A percentile compares a stretch with the other conserved stretches of the same genome.
Evolutionary conservation across 345 rosid species (phyloP).

Genomic region (Hibiscus syriacus): DNA sequence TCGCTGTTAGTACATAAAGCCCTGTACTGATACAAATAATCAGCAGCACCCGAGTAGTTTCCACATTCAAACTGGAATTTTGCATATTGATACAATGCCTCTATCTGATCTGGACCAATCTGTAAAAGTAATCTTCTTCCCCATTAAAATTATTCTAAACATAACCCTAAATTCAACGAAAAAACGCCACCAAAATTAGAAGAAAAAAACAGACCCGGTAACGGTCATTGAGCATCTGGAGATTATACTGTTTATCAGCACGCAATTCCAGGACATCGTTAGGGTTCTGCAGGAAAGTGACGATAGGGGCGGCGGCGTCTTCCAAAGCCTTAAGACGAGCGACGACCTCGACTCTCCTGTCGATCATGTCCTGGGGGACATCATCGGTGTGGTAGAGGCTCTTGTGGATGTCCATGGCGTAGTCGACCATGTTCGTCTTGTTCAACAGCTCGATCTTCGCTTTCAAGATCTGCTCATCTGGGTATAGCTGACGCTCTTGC

Average conservation of each 20-base stretch:
- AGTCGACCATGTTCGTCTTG: slow-evolving; percentile 96
- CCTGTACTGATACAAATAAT: slow-evolving; percentile 88
- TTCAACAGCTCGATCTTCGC: slow-evolving; percentile 77
- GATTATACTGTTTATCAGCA: slow-evolving; percentile 71
- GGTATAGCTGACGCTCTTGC: slow-evolving; percentile 66
- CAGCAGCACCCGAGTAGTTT: slow-evolving; percentile 98
- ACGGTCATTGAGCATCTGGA: slow-evolving; percentile 90
- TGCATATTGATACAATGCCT: slow-evolving; percentile 93
- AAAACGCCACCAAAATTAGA: background rate
- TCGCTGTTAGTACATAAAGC: slow-evolving; percentile 80
- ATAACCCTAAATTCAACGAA: background rate
- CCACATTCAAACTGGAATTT: slow-evolving; percentile 99
- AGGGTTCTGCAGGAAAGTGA: slow-evolving; percentile 71
- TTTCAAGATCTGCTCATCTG: slow-evolving; percentile 88
- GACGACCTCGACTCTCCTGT: slow-evolving; percentile 83
- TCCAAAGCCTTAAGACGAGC: slow-evolving; percentile 78
- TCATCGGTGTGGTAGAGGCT: slow-evolving; percentile 89
- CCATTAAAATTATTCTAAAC: background rate
- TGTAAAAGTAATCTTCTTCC: slow-evolving; percentile 18
- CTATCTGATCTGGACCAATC: slow-evolving; percentile 98
- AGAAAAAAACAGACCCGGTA: slow-evolving; percentile 50
- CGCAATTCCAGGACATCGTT: slow-evolving; percentile 68
- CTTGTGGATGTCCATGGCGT: slow-evolving; percentile 99
- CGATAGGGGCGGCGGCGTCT: slow-evolving; percentile 82
- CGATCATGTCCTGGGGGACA: slow-evolving; percentile 89